Evolutionary conservation across 2,329 filamentous ascomycete species (phyloP), one percentile per base, ranked within the genome.

Genomic region (Didymosphaeria variabile): DNA sequence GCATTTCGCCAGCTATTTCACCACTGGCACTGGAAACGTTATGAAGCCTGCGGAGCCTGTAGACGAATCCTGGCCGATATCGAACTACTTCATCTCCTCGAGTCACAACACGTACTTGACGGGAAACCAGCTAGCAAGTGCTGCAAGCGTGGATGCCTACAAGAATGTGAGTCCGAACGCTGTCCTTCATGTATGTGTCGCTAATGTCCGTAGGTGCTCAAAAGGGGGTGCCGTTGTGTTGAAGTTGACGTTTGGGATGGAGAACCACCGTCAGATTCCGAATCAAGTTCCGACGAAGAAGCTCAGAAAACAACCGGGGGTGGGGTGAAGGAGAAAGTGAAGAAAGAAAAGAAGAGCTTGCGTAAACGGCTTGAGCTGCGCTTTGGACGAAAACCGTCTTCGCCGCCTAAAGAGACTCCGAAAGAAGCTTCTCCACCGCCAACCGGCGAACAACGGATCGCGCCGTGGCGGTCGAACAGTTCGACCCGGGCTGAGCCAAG

Each of bases 181-280:
- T n/a, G 15, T 7, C 17, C 12, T 49, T 5, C 19, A 32, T 21
- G 26, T 23, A 12, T 34, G n/a, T 49, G 32, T 36, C 38, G 44
- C 59, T 61, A 21, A 61, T 32, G 26, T 6, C 13, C 15, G 7
- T 69, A 92, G 86, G 90, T 91, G 13, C 87, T 97, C 13, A 83
- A 87, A 38, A 86, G 88, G 55, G 91, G 92, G 51, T 97, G 94
- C 72, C 88, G 94, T 63, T 97, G 93, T 72, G 93, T 97, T 50
- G 94, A 97, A 77, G 95, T 97, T 58, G 94, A 97, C 73, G 93
- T 97, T 3, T 97, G 94, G 91, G 92, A 97, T 77, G 92, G 93
- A 13, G 83, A 86, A 46, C 72, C 77, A 21, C 79, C 80, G 9
- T 80, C 77, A 36, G 75, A 72, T 59, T 80, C 77, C 36, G 75